Conservation (phyloP, 805 yeast species). For the Kazachstania bromeliacearum region DNA sequence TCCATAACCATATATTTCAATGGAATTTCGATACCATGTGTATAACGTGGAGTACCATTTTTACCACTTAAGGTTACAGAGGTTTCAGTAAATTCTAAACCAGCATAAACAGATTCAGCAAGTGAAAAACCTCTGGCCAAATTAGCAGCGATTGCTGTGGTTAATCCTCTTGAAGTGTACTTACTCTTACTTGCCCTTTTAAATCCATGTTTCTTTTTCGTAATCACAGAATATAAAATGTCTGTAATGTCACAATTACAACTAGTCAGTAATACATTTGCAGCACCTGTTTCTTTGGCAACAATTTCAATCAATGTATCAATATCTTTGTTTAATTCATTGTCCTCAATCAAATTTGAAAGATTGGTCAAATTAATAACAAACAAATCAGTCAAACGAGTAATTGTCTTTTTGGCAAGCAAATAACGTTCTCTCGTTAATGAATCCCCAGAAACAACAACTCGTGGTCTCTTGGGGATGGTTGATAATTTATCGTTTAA, state of each 20-base stretch:
- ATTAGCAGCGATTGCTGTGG: constrained; percentile 70
- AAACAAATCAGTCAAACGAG: constrained; percentile 46
- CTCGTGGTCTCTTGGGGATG: constrained; percentile 19
- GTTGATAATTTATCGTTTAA: constrained; percentile 30
- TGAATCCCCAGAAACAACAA: constrained; percentile 39
- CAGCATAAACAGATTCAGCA: constrained; percentile 40
- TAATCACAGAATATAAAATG: not conserved
- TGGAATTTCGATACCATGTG: constrained; percentile 31
- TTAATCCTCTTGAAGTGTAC: constrained; percentile 49
- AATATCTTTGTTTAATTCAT: constrained; percentile 23
- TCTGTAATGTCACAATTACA: constrained; percentile 44
- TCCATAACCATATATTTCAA: constrained; percentile 27
- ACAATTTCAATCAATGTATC: constrained; percentile 34
- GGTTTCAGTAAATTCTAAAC: constrained; percentile 55
- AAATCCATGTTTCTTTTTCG: not conserved
- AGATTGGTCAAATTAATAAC: constrained; percentile 78
- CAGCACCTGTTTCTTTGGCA: constrained; percentile 2
- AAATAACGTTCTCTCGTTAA: constrained; percentile 24
- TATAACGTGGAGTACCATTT: constrained; percentile 71
- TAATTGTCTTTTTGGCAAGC: constrained; percentile 36
- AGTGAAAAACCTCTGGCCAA: constrained; percentile 47
- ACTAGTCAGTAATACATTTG: constrained; percentile 64
- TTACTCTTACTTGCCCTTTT: constrained; percentile 30
- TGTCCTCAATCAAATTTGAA: constrained; percentile 24
- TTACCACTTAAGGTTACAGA: constrained; percentile 43